Base-by-base conservation (phyloP, 768 basidiomycete genomes). In the Tylopilus balloui region DNA sequence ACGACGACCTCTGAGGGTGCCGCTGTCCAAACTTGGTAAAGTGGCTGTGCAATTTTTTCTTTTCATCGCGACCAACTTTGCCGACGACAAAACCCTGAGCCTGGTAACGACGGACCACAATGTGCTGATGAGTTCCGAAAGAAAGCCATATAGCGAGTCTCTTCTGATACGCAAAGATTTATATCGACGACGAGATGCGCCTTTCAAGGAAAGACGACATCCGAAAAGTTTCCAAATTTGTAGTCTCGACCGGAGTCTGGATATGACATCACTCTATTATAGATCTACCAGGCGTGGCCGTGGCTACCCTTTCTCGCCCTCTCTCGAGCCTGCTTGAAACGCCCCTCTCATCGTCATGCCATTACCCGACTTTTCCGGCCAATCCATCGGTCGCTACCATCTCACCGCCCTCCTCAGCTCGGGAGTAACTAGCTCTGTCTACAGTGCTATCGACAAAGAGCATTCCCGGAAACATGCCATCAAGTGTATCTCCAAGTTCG, bases 381-480 rank as follows among this genome's bases (percentile, higher is more conserved):
- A 66, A 42, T 56, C 63, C 45, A 72, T 90, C 59, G 78, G 80
- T 67, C 80, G 77, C 50, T 76, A 86, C 60, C 73, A 74, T 56
- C 74, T 92, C 55, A 62, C 78, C 51, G 75, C 79, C 51, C 72
- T 74, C 45, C 73, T 92, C 48, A 90, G 87, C 43, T 73, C 79
- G 41, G 91, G 91, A 19, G 80, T 85, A 10, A 89, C 86, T 50
- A 86, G 88, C 50, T 78, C 80, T 40, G 88, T 92, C 56, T 90
- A 91, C 69, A 75, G 78, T 45, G 88, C 86, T 24, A 63, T 82
- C 42, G 82, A 87, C 62, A 62, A 67, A 35, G 67, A 71, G 25
- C 62, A 55, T 17, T 59, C 71, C 36, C 63, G 63, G 39, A 76
- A 74, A 64, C 82, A 78, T 55, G 87, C 88, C 42, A 77, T 92